These are phyloP conservation scores for Tremella yokohamensis DNA, from an alignment of 768 basidiomycete species.

Conservation along the genomic window DNA sequence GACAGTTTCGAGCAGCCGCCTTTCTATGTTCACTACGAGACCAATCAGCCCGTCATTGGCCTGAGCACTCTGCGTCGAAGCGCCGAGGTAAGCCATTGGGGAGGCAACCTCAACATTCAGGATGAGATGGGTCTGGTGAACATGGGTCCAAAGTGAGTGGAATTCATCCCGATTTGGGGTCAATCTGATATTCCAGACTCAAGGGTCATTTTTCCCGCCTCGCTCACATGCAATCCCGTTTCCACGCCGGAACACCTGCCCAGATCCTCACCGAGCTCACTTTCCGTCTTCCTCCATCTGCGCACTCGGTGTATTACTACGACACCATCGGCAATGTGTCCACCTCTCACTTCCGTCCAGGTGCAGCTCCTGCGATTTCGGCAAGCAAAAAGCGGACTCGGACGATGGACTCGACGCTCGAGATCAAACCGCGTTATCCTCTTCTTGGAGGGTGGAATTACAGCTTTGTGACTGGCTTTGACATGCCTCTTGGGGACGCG, in stretches of 20 bases:
- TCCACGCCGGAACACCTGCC: slow-evolving; percentile 62
- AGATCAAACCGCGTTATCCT: slow-evolving; percentile 85
- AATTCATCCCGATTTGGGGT: background rate
- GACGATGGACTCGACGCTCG: slow-evolving; percentile 61
- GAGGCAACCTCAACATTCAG: slow-evolving; percentile 86
- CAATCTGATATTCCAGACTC: slow-evolving; percentile 58
- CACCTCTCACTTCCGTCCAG: slow-evolving; percentile 74
- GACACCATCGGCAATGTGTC: slow-evolving; percentile 95
- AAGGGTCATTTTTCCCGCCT: slow-evolving; percentile 95
- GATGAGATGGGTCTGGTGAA: slow-evolving; percentile 83
- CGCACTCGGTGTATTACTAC: slow-evolving; percentile 79
- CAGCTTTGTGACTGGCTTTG: slow-evolving; percentile 88
- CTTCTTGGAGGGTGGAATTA: slow-evolving; percentile 97
- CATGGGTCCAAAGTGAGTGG: slow-evolving; percentile 77
- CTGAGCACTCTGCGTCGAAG: slow-evolving; percentile 67
- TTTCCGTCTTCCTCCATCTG: slow-evolving; percentile 77
- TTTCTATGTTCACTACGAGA: slow-evolving; percentile 72
- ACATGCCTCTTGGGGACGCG: slow-evolving; percentile 67
- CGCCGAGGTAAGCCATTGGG: slow-evolving; percentile 96
- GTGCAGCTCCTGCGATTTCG: slow-evolving; percentile 41
- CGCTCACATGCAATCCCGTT: slow-evolving; percentile 72
- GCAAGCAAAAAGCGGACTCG: slow-evolving; percentile 19
- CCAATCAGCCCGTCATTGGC: slow-evolving; percentile 76
- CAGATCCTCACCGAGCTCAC: slow-evolving; percentile 65
- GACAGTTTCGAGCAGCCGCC: slow-evolving; percentile 65